Evolutionary conservation across 2,329 filamentous ascomycete genomes (phyloP).

Genomic region (Coleophoma cylindrospora): DNA sequence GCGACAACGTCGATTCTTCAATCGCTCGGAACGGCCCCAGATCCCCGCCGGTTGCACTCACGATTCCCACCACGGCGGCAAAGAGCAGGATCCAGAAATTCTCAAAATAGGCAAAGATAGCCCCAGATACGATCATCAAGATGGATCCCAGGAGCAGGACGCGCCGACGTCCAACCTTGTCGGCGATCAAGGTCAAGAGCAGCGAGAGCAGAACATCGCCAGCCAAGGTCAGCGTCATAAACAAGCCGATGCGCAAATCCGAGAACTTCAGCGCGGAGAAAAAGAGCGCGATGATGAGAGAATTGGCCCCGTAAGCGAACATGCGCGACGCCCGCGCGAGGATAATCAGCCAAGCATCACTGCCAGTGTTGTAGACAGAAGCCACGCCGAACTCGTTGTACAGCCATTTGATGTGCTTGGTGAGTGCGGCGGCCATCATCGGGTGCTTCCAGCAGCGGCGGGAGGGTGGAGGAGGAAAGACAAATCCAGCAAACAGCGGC

Average conservation of each 20-base stretch:
- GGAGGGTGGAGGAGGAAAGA: too few species aligned
- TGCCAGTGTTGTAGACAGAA: slow-evolving; percentile 34
- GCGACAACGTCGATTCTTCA: slow-evolving; percentile 53
- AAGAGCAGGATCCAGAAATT: slow-evolving; percentile 53
- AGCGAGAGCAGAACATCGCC: slow-evolving; percentile 56
- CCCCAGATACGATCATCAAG: slow-evolving; percentile 49
- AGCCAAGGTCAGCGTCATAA: slow-evolving; percentile 58
- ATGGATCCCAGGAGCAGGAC: slow-evolving; percentile 46
- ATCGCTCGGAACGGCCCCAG: slow-evolving; percentile 58
- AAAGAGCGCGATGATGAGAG: slow-evolving; percentile 51
- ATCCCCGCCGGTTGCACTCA: slow-evolving; percentile 56
- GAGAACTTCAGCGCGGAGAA: slow-evolving; percentile 44
- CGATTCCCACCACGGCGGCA: slow-evolving; percentile 54
- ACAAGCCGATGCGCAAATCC: slow-evolving; percentile 50
- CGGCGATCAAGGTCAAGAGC: slow-evolving; percentile 51
- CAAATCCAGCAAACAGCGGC: too few species aligned
- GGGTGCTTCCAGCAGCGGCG: too few species aligned
- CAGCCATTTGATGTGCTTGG: slow-evolving; percentile 11
- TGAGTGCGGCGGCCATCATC: too few species aligned
- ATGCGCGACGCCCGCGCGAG: slow-evolving; percentile 52
- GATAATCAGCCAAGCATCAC: slow-evolving; percentile 51
- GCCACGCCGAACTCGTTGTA: slow-evolving; percentile 36
- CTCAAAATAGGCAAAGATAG: slow-evolving; percentile 43
- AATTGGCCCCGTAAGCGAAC: slow-evolving; percentile 54
- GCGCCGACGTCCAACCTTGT: slow-evolving; percentile 45